Percentiles rank a stretch among this genome's conserved stretches.
phyloP scores from a whole-genome alignment of 108 stramenopile species.

The Nitzschia inconspicua region DNA sequence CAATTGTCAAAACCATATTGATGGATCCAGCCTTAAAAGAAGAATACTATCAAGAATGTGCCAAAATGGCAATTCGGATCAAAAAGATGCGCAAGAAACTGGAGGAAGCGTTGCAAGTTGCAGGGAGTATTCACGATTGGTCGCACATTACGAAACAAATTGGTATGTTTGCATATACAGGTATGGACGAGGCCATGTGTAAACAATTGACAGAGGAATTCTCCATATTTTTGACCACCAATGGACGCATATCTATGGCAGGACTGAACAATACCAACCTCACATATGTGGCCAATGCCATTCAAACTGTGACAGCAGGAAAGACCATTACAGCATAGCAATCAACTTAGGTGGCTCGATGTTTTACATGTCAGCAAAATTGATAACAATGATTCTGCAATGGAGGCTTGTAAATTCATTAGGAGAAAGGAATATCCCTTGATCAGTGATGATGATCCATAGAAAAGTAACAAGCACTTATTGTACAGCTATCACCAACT shows the following conservation, averaged over 20 bases:
- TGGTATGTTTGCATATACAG: slow-evolving; percentile 96
- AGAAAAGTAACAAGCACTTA: too few relatives aligned
- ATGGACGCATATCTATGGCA: slow-evolving; percentile 93
- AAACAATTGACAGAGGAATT: slow-evolving; percentile 62
- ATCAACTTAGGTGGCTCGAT: too few relatives aligned
- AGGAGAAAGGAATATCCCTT: too few relatives aligned
- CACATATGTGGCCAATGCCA: slow-evolving; percentile 81
- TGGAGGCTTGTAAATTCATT: too few relatives aligned
- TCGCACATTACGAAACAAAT: slow-evolving; percentile 89
- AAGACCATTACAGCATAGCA: too few relatives aligned
- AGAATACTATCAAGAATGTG: slow-evolving; percentile 74
- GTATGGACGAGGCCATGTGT: slow-evolving; percentile 83
- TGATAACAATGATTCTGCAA: too few relatives aligned
- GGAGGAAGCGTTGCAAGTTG: slow-evolving; percentile 55
- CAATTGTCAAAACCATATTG: slow-evolving; percentile 82
- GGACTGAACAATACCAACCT: slow-evolving; percentile 87
- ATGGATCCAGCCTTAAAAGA: slow-evolving; percentile 49
- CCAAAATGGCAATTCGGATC: slow-evolving; percentile 87
- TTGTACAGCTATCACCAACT: too few relatives aligned
- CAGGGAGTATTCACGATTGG: slow-evolving; percentile 78
- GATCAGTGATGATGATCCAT: too few relatives aligned
- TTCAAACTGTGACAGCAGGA: slow-evolving; percentile 82
- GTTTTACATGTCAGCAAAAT: too few relatives aligned
- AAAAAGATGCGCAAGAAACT: slow-evolving; percentile 65
- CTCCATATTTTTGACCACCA: slow-evolving; percentile 83